These are phyloP conservation scores for Wickerhamomyces queroliae DNA, from an alignment of 805 yeast genomes.

Conservation along the genomic window DNA sequence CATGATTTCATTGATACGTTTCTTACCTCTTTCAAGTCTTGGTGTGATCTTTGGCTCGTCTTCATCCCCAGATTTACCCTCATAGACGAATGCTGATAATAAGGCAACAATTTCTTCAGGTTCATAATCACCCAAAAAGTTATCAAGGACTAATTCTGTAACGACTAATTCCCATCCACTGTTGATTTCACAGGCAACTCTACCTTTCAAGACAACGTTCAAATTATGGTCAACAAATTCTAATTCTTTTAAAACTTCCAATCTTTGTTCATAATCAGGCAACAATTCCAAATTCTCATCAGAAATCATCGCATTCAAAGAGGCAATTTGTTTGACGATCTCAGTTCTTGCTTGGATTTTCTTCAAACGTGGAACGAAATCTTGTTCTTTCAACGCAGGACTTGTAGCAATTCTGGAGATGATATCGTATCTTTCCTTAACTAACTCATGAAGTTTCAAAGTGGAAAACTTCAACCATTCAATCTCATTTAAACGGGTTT, in stretches of 20 bases:
- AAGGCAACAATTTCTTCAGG: constrained; percentile 97
- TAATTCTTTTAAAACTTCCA: constrained; percentile 70
- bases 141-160: constrained; percentile 86
- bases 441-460: constrained; percentile 29
- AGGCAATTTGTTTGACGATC: constrained; percentile 45
- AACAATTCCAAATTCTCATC: constrained; percentile 85
- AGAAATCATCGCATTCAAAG: constrained; percentile 58
- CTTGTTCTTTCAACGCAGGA: constrained; percentile 29
- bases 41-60: constrained; percentile 68
- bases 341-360: constrained; percentile 39
- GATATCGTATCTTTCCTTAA: constrained; percentile 31
- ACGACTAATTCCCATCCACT: constrained; percentile 87
- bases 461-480: constrained; percentile 32
- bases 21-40: constrained; percentile 66
- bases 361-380: constrained; percentile 39
- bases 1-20: constrained; percentile 66
- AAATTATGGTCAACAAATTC: constrained; percentile 72
- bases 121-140: constrained; percentile 87
- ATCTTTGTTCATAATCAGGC: constrained; percentile 91
- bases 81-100: constrained; percentile 87
- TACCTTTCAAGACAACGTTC: constrained; percentile 80
- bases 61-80: constrained; percentile 59
- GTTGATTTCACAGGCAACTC: constrained; percentile 90
- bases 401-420: constrained; percentile 24
- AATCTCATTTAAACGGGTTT: constrained; percentile 37